Evolutionary conservation across 345 rosid genomes (phyloP), one percentile per base, ranked within the genome.

Genomic region (Firmiana major): DNA sequence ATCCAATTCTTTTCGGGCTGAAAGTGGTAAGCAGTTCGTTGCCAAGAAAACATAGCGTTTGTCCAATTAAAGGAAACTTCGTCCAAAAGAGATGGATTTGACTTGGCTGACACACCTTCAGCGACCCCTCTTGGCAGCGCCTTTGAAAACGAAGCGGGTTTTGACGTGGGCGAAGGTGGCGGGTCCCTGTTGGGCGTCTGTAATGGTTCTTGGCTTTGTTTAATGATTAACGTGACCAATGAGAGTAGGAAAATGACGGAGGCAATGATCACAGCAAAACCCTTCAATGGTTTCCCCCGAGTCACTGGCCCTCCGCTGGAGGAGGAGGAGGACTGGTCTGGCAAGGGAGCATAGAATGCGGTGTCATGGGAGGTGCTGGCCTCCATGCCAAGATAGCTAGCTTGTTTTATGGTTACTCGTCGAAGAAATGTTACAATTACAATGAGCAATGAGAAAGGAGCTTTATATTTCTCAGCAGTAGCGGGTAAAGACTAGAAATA

Each of bases 1-100:
- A 93, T 96, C 99, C 99, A 96, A 75, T 96, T 93, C 68, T 81
- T 85, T 63, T 82, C 73, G 4, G 99, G 99, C 74, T 93, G 99
- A 75, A 93, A 96, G 65, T 96, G 99, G 79, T 71, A 96, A 73
- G 95, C 86, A 34, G 97, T 91, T 81, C 97, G 81, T 77, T 96
- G 99, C 98, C 98, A 96, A 8, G 90, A 75, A 80, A 92, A 78
- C 98, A 92, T 89, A 49, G 92, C 92, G 24, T 89, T 89, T 31
- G 94, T 92, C 98, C 98, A 93, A 78, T 91, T 89, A 74, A 77
- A 88, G 2, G 87, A 83, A 0, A 73, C 66, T 46, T 66, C 40
- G 21, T 76, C 46, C 28, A 70, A 79, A 64, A 68, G 36, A 7
- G 84, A 78, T 24, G 88, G 89, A 71, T 82, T 83, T n/a, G 94